These are phyloP conservation scores for Colletotrichum scovillei DNA, from an alignment of 2,329 filamentous ascomycete genomes.

Conservation along the genomic window DNA sequence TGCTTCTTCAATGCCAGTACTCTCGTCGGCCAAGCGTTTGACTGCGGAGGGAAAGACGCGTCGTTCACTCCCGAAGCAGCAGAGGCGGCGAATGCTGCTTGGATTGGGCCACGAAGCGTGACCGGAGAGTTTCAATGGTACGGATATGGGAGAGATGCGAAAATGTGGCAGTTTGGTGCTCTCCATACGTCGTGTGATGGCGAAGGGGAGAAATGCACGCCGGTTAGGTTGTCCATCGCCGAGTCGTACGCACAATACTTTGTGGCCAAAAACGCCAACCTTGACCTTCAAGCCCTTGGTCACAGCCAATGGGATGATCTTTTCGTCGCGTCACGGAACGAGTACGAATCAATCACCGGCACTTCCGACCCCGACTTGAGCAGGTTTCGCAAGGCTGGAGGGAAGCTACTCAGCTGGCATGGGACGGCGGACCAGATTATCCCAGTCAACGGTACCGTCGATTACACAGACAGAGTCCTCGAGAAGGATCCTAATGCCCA, in stretches of 20 bases:
- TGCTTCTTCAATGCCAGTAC: conserved; percentile 30
- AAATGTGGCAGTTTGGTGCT: not conserved
- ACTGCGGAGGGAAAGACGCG: conserved; percentile 41
- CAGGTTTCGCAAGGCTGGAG: conserved; percentile 46
- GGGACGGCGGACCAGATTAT: conserved; percentile 51
- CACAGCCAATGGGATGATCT: conserved; percentile 22
- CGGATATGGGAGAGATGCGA: not conserved
- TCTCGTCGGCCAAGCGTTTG: conserved; percentile 6
- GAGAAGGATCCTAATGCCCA: conserved; percentile 45
- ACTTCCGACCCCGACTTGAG: conserved; percentile 43
- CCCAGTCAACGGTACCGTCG: conserved; percentile 42
- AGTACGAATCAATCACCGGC: conserved; percentile 39
- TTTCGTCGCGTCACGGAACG: conserved; percentile 34
- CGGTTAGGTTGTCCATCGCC: not conserved
- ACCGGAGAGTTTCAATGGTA: conserved; percentile 10
- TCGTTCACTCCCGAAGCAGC: not conserved
- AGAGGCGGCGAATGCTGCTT: conserved; percentile 24
- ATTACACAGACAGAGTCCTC: conserved; percentile 39
- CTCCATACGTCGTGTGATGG: not conserved
- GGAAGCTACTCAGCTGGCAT: conserved; percentile 55
- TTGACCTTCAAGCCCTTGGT: conserved; percentile 33
- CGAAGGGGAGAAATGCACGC: not conserved
- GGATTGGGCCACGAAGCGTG: conserved; percentile 16
- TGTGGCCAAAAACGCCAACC: conserved; percentile 43
- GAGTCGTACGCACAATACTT: not conserved